Base-by-base conservation (phyloP, 2,329 filamentous ascomycete genomes). In the Fusarium protoensiforme region DNA sequence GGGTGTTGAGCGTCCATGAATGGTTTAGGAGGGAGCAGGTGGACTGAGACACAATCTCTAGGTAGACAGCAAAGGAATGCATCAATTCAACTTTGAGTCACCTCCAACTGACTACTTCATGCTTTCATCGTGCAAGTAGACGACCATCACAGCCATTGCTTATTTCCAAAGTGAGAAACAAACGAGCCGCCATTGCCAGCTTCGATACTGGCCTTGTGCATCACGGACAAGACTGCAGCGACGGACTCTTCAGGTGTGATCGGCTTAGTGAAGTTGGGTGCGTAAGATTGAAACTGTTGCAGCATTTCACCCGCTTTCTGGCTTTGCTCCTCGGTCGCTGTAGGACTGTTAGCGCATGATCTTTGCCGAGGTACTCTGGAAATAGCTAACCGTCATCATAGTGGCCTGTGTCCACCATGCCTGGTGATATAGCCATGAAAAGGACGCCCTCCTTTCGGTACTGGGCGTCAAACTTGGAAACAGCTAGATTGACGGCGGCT, bases 151-250 rank as follows among this genome's bases (percentile, higher is more conserved):
- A 90, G 51, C 88, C 87, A 90, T 62, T 85, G 82, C 78, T 88
- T 86, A 70, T 82, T 87, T 5, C 88, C 87, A 64, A 83, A 74
- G 38, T 92, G 89, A 31, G 87, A 88, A 1, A 91, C 70, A 72
- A 89, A 90, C 0, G 80, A 78, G 4, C 90, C 89, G 2, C 83
- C 87, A 73, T 85, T 72, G 0, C 85, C 86, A 41, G 77, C 81
- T 54, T 86, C 84, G 10, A 90, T 64, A 0, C 70, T 73, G 0
- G 67, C 58, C 16, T 80, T 81, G 5, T 75, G 31, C 1, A 81
- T 69, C 29, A 86, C 81, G 4, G 80, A 76, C 43, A 83, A 62
- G 8, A 86, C 75, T 1, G 64, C 68, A 13, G 65, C 73, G 3
- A 80, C 77, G 1, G 85, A 82, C 8, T 83, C 77, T 39, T 83